Evolutionary conservation across 2,329 filamentous ascomycete species (phyloP).

Genomic region (Colletotrichum viniferum): DNA sequence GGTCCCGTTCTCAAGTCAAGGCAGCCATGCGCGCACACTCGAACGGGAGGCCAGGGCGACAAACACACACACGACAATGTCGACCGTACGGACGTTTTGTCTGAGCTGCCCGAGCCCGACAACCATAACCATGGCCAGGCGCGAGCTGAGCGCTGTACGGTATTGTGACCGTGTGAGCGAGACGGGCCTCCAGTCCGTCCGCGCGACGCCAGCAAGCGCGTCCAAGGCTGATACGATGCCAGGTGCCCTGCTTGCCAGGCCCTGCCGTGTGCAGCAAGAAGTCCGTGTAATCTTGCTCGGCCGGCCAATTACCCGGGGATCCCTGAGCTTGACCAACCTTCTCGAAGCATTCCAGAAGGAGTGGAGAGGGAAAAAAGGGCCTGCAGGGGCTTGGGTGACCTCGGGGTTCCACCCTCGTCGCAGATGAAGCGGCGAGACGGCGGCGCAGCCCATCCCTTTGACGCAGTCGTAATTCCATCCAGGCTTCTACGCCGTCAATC

Average conservation of each 20-base stretch:
- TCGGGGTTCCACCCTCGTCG: conserved; percentile 13
- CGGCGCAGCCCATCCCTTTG: conserved; percentile 16
- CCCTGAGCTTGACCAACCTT: conserved; percentile 10
- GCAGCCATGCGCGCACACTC: neutral
- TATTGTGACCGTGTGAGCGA: neutral
- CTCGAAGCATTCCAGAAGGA: conserved; percentile 22
- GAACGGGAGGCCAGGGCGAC: conserved; percentile 14
- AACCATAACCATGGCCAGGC: neutral
- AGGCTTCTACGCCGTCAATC: conserved; percentile 2
- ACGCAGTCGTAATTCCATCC: conserved; percentile 10
- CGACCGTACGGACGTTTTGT: neutral
- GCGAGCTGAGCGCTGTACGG: neutral
- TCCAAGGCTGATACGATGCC: conserved; percentile 20
- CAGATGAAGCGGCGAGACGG: conserved; percentile 19
- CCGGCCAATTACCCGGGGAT: conserved; percentile 1
- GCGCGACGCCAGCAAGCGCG: neutral
- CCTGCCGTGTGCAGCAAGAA: conserved; percentile 9
- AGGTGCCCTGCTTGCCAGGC: neutral
- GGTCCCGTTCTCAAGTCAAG: neutral
- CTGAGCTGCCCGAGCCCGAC: neutral
- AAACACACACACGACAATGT: neutral
- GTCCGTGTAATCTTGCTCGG: conserved; percentile 20
- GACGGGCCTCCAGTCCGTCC: neutral
- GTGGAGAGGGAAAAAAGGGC: neutral
- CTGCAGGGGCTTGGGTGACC: conserved; percentile 12